Base-by-base conservation (phyloP, 768 basidiomycete species). In the Tylopilus balloui region DNA sequence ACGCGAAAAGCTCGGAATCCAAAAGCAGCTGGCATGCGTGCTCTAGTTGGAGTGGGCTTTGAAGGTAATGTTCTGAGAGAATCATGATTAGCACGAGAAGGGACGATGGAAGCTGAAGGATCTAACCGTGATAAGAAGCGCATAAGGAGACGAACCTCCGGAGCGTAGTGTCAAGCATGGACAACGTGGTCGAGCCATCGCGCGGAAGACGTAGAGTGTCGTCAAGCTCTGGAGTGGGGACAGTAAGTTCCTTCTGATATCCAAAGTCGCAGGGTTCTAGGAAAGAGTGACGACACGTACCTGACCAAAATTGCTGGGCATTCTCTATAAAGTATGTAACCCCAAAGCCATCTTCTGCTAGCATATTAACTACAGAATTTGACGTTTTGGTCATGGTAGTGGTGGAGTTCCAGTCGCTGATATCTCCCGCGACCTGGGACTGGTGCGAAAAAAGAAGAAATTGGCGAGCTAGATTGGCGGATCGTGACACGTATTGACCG, bases 291-390 rank as follows among this genome's bases (percentile, higher is more conserved):
- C 40, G 42, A 46, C 36, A 64, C 86, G 55, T 61, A 92, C 89
- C 89, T 58, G 87, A 84, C 90, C 91, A 93, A 66, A 92, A 93
- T 67, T 92, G 88, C 55, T 88, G 88, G 37, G 87, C 80, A 48
- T 80, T 86, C 55, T 88, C 83, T 56, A 93, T 84, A 51, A 86
- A 76, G 68, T 92, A 93, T 23, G 84, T 80, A 51, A 91, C 86
- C 25, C 84, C 88, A n/a, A 87, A 73, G 37, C 80, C 79, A 56
- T 87, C 86, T 63, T 83, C 76, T 71, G 61, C 52, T 20, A 53
- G 52, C 31, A 62, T 42, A 36, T 59, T 67, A 17, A 51, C 45
- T 35, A 48, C 38, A 37, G 61, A 41, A 21, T 38, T 45, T 10
- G 45, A 57, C 27, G 55, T 39, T 35, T 57, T 65, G 13, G 61